A percentile compares a stretch with the other conserved stretches of the same genome.
Evolutionary conservation across 495 filamentous ascomycete genomes (phyloP).

Genomic region (Annulohypoxylon nitens): DNA sequence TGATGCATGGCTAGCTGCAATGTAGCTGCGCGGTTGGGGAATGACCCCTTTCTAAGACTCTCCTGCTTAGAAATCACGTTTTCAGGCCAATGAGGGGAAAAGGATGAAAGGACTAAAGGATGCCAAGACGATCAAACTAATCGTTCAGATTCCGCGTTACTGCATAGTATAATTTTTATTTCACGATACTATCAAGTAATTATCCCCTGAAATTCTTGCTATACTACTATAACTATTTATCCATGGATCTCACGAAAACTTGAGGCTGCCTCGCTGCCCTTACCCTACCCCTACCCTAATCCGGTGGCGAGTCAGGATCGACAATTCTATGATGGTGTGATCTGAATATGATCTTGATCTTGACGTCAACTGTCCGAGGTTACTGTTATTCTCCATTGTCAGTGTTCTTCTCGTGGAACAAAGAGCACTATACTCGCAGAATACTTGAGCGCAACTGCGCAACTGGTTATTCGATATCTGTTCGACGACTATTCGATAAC

Average conservation of each 20-base stretch:
- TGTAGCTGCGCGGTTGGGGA: constrained; percentile 4
- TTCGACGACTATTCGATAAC: neutral
- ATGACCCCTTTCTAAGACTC: constrained; percentile 18
- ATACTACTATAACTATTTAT: neutral
- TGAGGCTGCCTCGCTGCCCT: neutral
- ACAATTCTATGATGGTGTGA: constrained; percentile 43
- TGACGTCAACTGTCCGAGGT: constrained; percentile 32
- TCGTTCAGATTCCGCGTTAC: constrained; percentile 1
- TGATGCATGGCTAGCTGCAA: constrained; percentile 7
- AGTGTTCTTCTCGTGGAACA: neutral
- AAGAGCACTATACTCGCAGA: neutral
- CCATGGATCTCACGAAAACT: no score
- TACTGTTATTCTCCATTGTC: neutral
- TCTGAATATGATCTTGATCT: constrained; percentile 32
- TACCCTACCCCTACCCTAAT: neutral
- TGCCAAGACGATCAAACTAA: constrained; percentile 25
- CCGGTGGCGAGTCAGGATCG: constrained; percentile 40
- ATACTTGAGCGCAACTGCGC: neutral
- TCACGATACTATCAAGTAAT: constrained; percentile 43
- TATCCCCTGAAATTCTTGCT: neutral
- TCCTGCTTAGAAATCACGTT: constrained; percentile 38
- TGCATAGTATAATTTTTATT: constrained; percentile 20
- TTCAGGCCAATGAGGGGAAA: constrained; percentile 19
- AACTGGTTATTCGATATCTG: neutral
- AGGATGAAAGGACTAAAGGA: constrained; percentile 2